Conservation (phyloP, 2,329 filamentous ascomycete species). For the Exophiala xenobiotica region DNA sequence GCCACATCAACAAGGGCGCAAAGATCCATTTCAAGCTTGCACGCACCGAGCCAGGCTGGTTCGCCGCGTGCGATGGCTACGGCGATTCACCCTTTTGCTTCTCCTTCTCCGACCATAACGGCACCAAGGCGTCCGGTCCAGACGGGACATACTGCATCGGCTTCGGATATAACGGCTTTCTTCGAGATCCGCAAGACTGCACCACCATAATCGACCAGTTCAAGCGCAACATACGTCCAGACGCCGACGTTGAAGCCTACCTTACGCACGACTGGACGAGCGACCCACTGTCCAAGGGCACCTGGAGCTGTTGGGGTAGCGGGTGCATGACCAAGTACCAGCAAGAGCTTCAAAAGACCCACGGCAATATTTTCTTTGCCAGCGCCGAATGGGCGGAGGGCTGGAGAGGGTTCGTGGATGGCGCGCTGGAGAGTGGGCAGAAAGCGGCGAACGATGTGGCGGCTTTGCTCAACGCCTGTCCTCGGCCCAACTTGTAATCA, state of each 20-base stretch:
- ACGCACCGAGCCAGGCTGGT: not conserved
- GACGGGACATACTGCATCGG: not conserved
- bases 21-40: conserved; percentile 34
- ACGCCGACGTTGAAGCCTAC: not conserved
- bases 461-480: too few species aligned
- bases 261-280: conserved; percentile 32
- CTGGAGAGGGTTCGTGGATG: conserved; percentile 34
- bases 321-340: conserved; percentile 32
- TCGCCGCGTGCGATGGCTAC: not conserved
- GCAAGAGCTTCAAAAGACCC: conserved; percentile 30
- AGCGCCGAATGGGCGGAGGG: conserved; percentile 34
- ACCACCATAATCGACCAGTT: not conserved
- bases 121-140: not conserved
- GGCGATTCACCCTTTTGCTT: not conserved
- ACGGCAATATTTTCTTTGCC: conserved; percentile 33
- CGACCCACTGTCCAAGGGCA: conserved; percentile 31
- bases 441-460: not conserved
- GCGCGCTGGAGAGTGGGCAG: conserved; percentile 30
- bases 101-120: not conserved
- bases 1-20: conserved; percentile 34
- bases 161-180: not conserved
- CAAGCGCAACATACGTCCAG: not conserved
- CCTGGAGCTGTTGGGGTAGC: conserved; percentile 24
- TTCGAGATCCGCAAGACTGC: not conserved
- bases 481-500: too few species aligned